Conservation (phyloP, 192 early-diverging fungal species). For the Kappamyces sp. region DNA sequence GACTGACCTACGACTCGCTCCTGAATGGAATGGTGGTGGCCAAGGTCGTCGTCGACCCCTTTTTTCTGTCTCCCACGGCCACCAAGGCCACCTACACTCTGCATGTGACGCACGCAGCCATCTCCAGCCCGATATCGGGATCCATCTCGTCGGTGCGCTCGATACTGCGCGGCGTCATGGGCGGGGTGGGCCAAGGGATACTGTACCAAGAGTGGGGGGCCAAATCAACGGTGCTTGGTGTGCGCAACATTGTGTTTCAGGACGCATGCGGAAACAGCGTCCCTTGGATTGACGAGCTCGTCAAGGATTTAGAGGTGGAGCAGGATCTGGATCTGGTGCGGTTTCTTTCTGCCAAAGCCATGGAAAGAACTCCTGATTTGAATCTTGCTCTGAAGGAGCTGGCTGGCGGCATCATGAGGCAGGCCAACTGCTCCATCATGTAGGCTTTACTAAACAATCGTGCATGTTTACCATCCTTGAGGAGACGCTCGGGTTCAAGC, state of each 20-base stretch:
- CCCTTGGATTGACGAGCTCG: conserved; percentile 5
- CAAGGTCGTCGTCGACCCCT: background rate
- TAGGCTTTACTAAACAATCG: background rate
- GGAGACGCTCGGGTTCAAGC: too few relatives aligned
- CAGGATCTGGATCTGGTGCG: conserved; percentile 14
- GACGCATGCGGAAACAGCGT: conserved; percentile 8
- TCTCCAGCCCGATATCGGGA: conserved; percentile 10
- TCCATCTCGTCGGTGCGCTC: background rate
- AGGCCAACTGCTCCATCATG: background rate
- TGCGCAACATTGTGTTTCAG: conserved; percentile 4
- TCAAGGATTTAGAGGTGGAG: conserved; percentile 6
- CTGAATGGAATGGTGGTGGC: conserved; percentile 10
- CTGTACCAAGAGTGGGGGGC: conserved; percentile 17
- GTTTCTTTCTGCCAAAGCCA: conserved; percentile 1
- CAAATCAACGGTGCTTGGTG: conserved; percentile 6
- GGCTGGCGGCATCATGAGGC: background rate
- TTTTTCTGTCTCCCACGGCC: background rate
- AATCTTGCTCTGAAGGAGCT: background rate
- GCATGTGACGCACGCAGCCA: conserved; percentile 4
- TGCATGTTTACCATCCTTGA: too few relatives aligned
- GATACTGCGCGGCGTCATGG: conserved; percentile 4
- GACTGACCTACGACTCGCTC: background rate
- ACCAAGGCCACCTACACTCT: conserved; percentile 4
- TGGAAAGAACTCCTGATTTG: conserved; percentile 9
- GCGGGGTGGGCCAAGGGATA: conserved; percentile 10